phyloP scores from a whole-genome alignment of 345 rosid genomes.

The Corchorus capsularis region DNA sequence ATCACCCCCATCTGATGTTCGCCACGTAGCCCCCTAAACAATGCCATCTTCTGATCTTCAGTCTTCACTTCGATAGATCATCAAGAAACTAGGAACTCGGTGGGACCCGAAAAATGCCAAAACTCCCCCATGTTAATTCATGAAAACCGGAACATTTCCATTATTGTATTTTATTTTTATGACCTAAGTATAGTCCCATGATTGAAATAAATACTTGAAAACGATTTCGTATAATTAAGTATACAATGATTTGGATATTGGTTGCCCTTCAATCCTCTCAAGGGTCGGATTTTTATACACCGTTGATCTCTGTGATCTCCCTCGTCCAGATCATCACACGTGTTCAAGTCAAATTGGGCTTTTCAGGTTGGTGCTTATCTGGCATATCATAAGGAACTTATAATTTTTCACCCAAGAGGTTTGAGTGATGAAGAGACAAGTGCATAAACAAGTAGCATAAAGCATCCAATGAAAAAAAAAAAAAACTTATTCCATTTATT shows the following conservation, averaged over 20 bases:
- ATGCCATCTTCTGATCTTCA: background rate
- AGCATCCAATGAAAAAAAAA: slow-evolving; percentile 15
- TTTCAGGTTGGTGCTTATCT: slow-evolving; percentile 12
- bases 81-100: background rate
- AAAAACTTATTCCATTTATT: background rate
- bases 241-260: slow-evolving; percentile 1
- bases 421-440: background rate
- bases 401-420: background rate
- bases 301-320: slow-evolving; percentile 15
- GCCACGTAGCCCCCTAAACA: background rate
- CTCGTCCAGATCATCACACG: background rate
- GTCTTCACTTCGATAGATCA: background rate
- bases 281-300: slow-evolving; percentile 22
- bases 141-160: background rate
- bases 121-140: background rate
- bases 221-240: background rate
- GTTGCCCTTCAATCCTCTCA: slow-evolving; percentile 13
- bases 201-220: background rate
- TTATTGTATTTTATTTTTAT: background rate
- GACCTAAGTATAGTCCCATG: background rate
- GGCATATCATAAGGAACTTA: slow-evolving; percentile 12
- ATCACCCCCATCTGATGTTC: no score
- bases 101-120: background rate
- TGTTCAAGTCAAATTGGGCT: background rate
- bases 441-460: background rate